phyloP scores from a whole-genome alignment of 805 yeast genomes.

The Ogataea nakhonphanomensis region DNA sequence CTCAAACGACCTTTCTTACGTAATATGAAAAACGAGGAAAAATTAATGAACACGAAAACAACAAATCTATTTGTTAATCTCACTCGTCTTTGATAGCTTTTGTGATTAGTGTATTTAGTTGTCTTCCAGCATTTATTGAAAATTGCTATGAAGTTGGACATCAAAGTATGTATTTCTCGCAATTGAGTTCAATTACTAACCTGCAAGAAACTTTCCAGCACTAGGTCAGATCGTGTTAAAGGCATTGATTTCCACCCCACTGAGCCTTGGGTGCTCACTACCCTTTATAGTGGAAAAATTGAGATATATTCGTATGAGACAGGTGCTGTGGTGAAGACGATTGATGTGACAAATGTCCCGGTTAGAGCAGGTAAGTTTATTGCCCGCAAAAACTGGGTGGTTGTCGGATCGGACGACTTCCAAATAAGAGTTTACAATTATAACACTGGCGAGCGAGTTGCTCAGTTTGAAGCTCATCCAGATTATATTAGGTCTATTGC shows the following conservation, averaged over 20 bases:
- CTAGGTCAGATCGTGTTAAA: conserved; percentile 94
- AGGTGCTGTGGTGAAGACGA: conserved; percentile 73
- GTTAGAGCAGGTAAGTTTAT: conserved; percentile 93
- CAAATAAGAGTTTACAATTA: conserved; percentile 90
- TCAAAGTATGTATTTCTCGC: conserved; percentile 35
- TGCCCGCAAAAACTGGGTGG: conserved; percentile 96
- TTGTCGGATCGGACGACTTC: conserved; percentile 95
- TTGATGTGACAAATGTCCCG: conserved; percentile 94
- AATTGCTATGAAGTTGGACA: conserved; percentile 45
- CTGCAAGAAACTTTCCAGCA: conserved; percentile 69
- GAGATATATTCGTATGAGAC: conserved; percentile 96
- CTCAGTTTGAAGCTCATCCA: conserved; percentile 97
- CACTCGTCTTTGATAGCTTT: neutral
- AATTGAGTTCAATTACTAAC: neutral
- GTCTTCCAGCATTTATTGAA: neutral
- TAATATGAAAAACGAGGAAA: conserved; percentile 1
- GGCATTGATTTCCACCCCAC: conserved; percentile 97
- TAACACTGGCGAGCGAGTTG: conserved; percentile 90
- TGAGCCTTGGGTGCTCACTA: conserved; percentile 94
- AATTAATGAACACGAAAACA: conserved; percentile 18
- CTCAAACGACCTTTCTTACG: neutral
- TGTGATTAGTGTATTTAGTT: neutral
- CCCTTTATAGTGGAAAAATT: conserved; percentile 84
- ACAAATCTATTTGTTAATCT: neutral
- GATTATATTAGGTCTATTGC: conserved; percentile 93